Percentiles rank a stretch among this genome's conserved stretches.
Evolutionary conservation across 495 filamentous ascomycete species (phyloP).

Genomic region (Neurospora sp.): DNA sequence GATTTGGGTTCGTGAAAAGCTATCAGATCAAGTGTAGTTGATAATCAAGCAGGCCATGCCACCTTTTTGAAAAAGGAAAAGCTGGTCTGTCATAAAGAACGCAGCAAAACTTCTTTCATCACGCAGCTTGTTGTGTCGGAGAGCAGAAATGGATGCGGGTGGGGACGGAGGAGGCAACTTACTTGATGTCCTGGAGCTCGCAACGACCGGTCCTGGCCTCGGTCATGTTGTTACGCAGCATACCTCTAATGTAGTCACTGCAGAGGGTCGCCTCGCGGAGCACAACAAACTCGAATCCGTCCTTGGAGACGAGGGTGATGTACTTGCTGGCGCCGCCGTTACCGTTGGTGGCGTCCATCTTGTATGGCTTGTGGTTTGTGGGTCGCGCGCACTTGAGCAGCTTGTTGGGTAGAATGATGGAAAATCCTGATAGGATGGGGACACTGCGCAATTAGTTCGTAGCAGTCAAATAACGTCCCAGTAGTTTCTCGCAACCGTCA

Average conservation of each 20-base stretch:
- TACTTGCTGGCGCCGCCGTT: constrained; percentile 40
- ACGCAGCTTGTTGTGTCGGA: constrained; percentile 10
- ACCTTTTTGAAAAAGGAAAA: background rate
- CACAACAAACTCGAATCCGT: constrained; percentile 83
- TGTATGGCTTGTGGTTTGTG: background rate
- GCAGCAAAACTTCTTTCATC: constrained; percentile 34
- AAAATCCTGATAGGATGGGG: background rate
- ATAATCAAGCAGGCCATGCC: constrained; percentile 34
- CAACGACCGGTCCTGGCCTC: constrained; percentile 60
- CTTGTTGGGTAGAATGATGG: background rate
- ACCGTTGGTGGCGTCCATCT: constrained; percentile 12
- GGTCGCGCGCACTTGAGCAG: background rate
- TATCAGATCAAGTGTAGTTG: constrained; percentile 53
- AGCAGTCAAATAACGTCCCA: background rate
- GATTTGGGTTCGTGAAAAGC: background rate
- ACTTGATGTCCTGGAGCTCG: constrained; percentile 63
- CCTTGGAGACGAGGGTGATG: constrained; percentile 76
- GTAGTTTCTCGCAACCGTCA: background rate
- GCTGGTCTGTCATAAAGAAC: constrained; percentile 28
- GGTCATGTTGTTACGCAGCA: constrained; percentile 74
- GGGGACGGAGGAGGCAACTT: constrained; percentile 18
- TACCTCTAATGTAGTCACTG: constrained; percentile 68
- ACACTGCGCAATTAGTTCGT: background rate
- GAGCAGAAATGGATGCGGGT: background rate
- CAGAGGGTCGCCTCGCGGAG: constrained; percentile 64